Evolutionary conservation across 176 grass and related monocot genomes (phyloP).

Genomic region (Zizania latifolia): DNA sequence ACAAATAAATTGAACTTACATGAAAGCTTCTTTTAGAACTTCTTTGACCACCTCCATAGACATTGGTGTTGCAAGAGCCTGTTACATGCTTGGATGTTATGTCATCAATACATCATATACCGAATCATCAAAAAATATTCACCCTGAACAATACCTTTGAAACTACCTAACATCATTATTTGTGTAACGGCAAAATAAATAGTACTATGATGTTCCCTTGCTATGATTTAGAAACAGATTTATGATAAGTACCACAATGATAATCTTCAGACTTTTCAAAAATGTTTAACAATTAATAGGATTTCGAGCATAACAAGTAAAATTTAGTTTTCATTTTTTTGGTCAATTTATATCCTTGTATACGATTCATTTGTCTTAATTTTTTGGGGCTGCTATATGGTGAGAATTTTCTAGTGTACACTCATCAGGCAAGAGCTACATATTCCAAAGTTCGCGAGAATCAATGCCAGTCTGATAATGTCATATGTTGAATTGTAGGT

Average conservation of each 20-base stretch:
- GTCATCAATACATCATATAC: slow-evolving; percentile 14
- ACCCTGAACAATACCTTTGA: neutral
- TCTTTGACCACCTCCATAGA: slow-evolving; percentile 49
- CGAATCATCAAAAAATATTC: slow-evolving; percentile 8
- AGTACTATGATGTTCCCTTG: neutral
- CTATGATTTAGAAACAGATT: neutral
- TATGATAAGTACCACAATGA: neutral
- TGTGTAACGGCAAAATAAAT: neutral
- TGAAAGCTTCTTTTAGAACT: slow-evolving; percentile 61
- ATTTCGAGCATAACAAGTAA: neutral
- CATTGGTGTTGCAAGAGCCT: slow-evolving; percentile 56
- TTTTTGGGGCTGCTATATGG: neutral
- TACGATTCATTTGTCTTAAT: neutral
- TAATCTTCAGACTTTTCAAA: neutral
- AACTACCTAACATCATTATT: neutral
- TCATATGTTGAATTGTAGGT: neutral
- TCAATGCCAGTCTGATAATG: neutral
- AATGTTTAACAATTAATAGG: neutral
- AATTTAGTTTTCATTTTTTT: neutral
- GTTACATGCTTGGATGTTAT: slow-evolving; percentile 22
- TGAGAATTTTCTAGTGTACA: neutral
- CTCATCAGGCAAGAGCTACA: neutral
- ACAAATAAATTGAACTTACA: slow-evolving; percentile 47
- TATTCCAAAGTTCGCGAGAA: neutral
- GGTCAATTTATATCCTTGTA: neutral